A percentile compares a stretch with the other conserved stretches of the same genome.
phyloP scores from a whole-genome alignment of 176 grass and related monocot genomes.

The Chloris gayana region DNA sequence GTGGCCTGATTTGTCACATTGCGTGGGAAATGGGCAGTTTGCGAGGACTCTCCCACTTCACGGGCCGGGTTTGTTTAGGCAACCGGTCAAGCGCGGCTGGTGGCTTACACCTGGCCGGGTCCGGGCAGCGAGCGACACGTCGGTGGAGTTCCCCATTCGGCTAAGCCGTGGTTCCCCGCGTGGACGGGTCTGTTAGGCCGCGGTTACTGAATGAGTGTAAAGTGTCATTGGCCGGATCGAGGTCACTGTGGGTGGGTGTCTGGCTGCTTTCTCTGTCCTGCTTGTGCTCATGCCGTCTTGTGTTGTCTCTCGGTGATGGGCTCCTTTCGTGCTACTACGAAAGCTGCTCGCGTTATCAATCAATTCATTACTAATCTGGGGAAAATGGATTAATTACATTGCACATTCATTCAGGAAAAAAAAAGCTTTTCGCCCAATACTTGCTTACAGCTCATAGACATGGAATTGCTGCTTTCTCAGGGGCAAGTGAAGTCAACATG shows the following conservation, averaged over 20 bases:
- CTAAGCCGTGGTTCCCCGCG: not conserved
- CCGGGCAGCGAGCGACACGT: not conserved
- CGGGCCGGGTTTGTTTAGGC: constrained; percentile 8
- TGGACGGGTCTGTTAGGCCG: not conserved
- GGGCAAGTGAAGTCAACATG: not conserved
- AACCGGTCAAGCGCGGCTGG: constrained; percentile 10
- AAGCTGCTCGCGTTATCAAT: not conserved
- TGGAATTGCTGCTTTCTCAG: not conserved
- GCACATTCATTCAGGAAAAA: no score
- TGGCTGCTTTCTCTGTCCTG: not conserved
- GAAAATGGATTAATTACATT: not conserved
- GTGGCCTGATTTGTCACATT: not conserved
- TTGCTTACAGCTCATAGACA: constrained; percentile 5
- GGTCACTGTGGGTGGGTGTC: not conserved
- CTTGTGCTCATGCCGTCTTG: not conserved
- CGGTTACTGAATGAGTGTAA: not conserved
- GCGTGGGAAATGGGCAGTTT: not conserved
- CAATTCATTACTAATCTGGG: not conserved
- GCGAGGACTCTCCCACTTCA: constrained; percentile 9
- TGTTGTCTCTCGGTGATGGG: not conserved
- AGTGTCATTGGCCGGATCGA: not conserved
- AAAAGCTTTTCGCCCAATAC: not conserved
- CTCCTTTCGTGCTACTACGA: not conserved
- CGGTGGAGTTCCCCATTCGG: constrained; percentile 3
- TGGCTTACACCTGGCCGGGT: constrained; percentile 22